These are phyloP conservation scores for Ambrosiella cleistominuta DNA, from an alignment of 2,329 filamentous ascomycete genomes.

Conservation along the genomic window DNA sequence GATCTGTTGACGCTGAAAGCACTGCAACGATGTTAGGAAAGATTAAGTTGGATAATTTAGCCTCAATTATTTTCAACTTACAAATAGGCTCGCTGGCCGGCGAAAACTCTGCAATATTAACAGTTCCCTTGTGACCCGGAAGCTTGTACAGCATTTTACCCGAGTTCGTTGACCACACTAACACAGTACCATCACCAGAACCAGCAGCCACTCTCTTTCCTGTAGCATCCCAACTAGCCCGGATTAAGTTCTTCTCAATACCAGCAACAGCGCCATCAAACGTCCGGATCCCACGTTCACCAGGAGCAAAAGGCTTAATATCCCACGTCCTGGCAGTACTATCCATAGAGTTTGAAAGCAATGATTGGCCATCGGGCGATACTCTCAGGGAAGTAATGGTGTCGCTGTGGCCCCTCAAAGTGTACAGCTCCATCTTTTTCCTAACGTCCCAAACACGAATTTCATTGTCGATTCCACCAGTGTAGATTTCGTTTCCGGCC, in stretches of 20 bases:
- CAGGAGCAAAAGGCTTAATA: constrained; percentile 81
- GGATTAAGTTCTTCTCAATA: constrained; percentile 78
- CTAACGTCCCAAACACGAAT: constrained; percentile 95
- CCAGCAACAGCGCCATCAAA: constrained; percentile 84
- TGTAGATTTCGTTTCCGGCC: constrained; percentile 88
- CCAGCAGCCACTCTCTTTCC: constrained; percentile 80
- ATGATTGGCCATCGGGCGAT: constrained; percentile 81
- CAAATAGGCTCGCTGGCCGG: constrained; percentile 70
- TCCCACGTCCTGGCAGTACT: constrained; percentile 92
- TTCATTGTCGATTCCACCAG: constrained; percentile 89
- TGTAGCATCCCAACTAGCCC: constrained; percentile 74
- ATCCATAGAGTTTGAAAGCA: constrained; percentile 87
- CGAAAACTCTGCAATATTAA: constrained; percentile 86
- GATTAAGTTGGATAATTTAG: background rate
- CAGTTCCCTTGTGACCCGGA: constrained; percentile 84
- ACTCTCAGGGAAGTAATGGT: constrained; percentile 79
- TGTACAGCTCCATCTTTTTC: constrained; percentile 77
- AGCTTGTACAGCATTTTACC: constrained; percentile 88
- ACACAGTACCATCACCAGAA: constrained; percentile 75
- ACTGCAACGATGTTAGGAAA: constrained; percentile 38
- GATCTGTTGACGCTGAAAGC: constrained; percentile 77
- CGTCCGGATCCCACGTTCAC: constrained; percentile 66
- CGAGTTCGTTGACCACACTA: constrained; percentile 78
- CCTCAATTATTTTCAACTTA: constrained; percentile 35
- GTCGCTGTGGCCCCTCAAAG: constrained; percentile 76